A percentile compares a stretch with the other conserved stretches of the same genome.
phyloP scores from a whole-genome alignment of 345 rosid genomes.

The Aquilaria yunnanensis region DNA sequence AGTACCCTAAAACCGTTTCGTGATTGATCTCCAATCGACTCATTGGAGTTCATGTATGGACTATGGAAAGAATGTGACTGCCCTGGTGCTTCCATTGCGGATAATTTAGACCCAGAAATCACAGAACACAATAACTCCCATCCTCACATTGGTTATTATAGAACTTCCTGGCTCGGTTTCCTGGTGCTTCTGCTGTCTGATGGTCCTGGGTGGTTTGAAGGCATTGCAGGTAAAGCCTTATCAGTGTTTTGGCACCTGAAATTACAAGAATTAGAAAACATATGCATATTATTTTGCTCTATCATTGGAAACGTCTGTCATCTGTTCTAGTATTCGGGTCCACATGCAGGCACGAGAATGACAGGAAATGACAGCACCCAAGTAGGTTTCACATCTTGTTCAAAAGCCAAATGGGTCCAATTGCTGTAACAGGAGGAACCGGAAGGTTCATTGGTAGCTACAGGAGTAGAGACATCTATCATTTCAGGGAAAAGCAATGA shows the following conservation, averaged over 20 bases:
- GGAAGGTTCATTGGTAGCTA: constrained; percentile 23
- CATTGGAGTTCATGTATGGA: not conserved
- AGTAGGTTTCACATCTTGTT: constrained; percentile 23
- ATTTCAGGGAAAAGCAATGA: constrained; percentile 19
- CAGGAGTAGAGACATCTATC: constrained; percentile 24
- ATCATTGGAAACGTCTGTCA: not conserved
- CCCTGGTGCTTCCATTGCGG: constrained; percentile 41
- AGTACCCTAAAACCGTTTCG: constrained; percentile 33
- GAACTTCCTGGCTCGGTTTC: constrained; percentile 34
- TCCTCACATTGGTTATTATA: constrained; percentile 32
- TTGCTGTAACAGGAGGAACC: constrained; percentile 17
- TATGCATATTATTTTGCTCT: not conserved
- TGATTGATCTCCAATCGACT: constrained; percentile 34
- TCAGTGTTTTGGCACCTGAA: constrained; percentile 21
- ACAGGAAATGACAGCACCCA: constrained; percentile 29
- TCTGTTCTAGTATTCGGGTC: not conserved
- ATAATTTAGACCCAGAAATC: constrained; percentile 18
- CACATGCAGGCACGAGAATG: constrained; percentile 21
- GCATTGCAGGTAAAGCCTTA: constrained; percentile 31
- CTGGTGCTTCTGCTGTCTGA: constrained; percentile 39
- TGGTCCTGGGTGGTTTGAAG: constrained; percentile 44
- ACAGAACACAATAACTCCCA: constrained; percentile 22
- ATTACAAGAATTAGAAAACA: not conserved
- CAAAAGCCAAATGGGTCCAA: constrained; percentile 18
- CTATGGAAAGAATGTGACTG: no score